Evolutionary conservation across 2,329 filamentous ascomycete species (phyloP), one percentile per base, ranked within the genome.

Genomic region (Fusarium austroafricanum): DNA sequence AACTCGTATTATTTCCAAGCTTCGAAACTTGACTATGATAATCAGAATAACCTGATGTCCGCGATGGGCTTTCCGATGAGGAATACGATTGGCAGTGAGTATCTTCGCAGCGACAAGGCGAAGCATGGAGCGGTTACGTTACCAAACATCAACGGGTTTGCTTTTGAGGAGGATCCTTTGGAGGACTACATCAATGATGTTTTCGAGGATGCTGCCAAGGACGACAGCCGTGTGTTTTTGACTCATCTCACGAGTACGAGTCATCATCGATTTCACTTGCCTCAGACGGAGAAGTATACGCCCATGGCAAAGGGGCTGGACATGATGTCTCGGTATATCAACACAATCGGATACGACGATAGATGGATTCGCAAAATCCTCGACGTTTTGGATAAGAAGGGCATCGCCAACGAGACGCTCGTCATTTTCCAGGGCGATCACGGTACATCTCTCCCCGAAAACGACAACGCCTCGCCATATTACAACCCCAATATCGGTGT

Each of bases 221-320:
- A 72, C 1, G 70, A 78, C 15, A 72, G 78, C 39, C 71, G 77
- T 11, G 66, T 79, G 1, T 79, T 79, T 31, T 54, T 79, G 6
- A 74, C 76, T 3, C 78, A 79, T 56, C 55, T 79, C 5, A 79
- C 78, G 5, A 79, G 77, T 59, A 79, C 77, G 6, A 75, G 73
- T 4, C 77, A 79, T 53, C 77, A 79, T 37, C 71, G 75, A 8
- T 79, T 76, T 42, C 71, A 68, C 1, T 59, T 79, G 49, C 77
- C 77, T 2, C 65, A 58, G 6, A 69, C 71, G 0, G 76, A 77
- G 29, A 55, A 57, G 4, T 75, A 76, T 10, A 71, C 75, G 0
- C 72, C 72, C 3, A 42, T 79, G 33, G 68, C 71, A 2, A 70
- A 70, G 21, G 72, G 73, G 1, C 46, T 75, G 1, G 73, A 77